A percentile compares a stretch with the other conserved stretches of the same genome.
These are phyloP conservation scores for Salix suchowensis DNA, from an alignment of 345 rosid genomes.

Conservation along the genomic window DNA sequence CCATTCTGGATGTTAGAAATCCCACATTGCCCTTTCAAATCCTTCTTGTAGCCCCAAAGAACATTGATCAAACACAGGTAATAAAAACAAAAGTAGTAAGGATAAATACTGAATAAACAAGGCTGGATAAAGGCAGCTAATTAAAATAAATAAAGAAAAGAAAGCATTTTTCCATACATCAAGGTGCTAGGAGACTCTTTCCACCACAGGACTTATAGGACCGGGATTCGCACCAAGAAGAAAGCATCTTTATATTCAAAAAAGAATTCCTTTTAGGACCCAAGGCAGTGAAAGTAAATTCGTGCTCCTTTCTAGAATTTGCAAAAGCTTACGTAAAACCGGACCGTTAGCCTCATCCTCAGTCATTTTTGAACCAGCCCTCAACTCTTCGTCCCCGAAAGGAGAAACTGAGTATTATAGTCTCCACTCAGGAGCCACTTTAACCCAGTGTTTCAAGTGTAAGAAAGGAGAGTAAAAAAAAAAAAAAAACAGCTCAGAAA, in stretches of 20 bases:
- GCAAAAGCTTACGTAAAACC: background rate
- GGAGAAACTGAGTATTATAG: background rate
- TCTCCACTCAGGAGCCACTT: background rate
- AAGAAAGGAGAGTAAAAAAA: background rate
- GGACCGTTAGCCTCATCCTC: background rate
- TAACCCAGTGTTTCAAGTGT: background rate
- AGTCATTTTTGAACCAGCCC: background rate
- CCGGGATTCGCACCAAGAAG: background rate
- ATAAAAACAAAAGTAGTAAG: too few relatives aligned
- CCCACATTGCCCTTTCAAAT: background rate
- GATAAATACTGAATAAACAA: too few relatives aligned
- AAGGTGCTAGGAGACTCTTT: background rate
- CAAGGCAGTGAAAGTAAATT: background rate
- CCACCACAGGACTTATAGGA: background rate
- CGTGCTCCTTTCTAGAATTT: background rate
- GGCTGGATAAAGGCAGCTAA: too few relatives aligned
- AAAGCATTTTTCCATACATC: background rate
- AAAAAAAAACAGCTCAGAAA: background rate
- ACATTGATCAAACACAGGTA: too few relatives aligned
- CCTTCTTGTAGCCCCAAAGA: too few relatives aligned
- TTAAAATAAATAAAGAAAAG: background rate
- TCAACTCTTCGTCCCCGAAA: background rate
- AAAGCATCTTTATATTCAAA: background rate
- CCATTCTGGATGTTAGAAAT: background rate
- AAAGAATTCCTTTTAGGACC: background rate